Evolutionary conservation across 1,284 basidiomycete genomes (phyloP), one percentile per base, ranked within the genome.

Genomic region (Apiotrichum mycotoxinovorans): DNA sequence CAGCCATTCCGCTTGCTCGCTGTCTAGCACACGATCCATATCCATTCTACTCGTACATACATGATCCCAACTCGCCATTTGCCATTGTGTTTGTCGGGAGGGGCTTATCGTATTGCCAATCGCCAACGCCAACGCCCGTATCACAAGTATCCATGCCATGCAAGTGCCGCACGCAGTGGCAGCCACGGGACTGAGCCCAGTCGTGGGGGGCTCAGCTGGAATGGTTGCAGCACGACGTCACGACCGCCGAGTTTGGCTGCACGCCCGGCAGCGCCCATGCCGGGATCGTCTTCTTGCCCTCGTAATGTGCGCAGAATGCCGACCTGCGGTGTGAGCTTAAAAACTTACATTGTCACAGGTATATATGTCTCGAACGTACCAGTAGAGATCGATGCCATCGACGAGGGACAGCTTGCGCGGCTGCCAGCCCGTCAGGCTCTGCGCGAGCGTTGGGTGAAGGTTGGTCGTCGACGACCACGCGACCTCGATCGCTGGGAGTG

Each of bases 331-430:
- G 23, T 38, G 30, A 20, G 20, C 14, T 10, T 2, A 22, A 23
- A n/a, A 20, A 14, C 17, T 4, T 27, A 38, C 35, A n/a, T n/a
- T n/a, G n/a, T n/a, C 30, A 30, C 30, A 42, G 18, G 9, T 9
- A 20, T 9, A 23, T 12, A 23, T 50, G 5, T 10, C 20, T 34
- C 37, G 25, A 48, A 11, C 56, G 45, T 34, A 38, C 66, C 67
- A 83, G 64, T 83, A 83, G 18, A 76, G 63, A 35, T 79, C 75
- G 38, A 83, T 69, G 25, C 80, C 78, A 56, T 83, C 82, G 2
- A 79, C 73, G 33, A 84, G 58, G 2, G 79, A 75, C 35, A 76
- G 66, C 67, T 81, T 82, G 44, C 70, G 73, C 2, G 81, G 79
- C 22, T 66, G 65, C 82, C 83, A 83, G 1, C 79, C 82, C 1